A percentile compares a stretch with the other conserved stretches of the same genome.
phyloP scores from a whole-genome alignment of 805 yeast genomes.

The Candida peoriensis region DNA sequence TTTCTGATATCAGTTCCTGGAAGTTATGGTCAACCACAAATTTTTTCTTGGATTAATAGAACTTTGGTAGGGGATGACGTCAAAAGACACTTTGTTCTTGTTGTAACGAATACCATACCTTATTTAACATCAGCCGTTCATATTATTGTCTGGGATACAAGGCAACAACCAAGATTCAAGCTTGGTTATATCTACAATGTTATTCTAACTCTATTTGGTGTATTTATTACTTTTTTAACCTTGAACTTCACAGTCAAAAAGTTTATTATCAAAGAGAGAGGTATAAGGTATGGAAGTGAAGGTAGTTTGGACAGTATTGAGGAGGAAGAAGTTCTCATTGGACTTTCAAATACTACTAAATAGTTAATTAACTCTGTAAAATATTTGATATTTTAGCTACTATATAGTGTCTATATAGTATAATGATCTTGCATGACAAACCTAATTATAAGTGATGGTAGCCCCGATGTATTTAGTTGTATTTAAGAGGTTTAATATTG shows the following conservation, averaged over 20 bases:
- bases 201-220: constrained; percentile 3
- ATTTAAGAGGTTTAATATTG: too few species aligned
- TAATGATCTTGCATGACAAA: too few species aligned
- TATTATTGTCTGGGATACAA: constrained; percentile 34
- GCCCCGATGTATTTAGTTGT: too few species aligned
- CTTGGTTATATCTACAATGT: constrained; percentile 34
- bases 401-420: too few species aligned
- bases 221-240: constrained; percentile 3
- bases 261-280: background rate
- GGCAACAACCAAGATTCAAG: constrained; percentile 29
- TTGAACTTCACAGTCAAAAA: constrained; percentile 2
- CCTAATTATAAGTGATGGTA: too few species aligned
- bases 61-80: constrained; percentile 22
- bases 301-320: constrained; percentile 2
- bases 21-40: constrained; percentile 49
- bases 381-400: too few species aligned
- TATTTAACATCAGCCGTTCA: constrained; percentile 35
- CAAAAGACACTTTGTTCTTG: constrained; percentile 30
- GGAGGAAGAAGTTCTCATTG: background rate
- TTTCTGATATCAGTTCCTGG: constrained; percentile 43
- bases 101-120: constrained; percentile 34
- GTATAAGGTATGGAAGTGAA: constrained; percentile 4
- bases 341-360: background rate
- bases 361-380: too few species aligned
- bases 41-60: constrained; percentile 50